phyloP scores from a whole-genome alignment of 2,329 filamentous ascomycete genomes.

The Epichloe gansuensis region DNA sequence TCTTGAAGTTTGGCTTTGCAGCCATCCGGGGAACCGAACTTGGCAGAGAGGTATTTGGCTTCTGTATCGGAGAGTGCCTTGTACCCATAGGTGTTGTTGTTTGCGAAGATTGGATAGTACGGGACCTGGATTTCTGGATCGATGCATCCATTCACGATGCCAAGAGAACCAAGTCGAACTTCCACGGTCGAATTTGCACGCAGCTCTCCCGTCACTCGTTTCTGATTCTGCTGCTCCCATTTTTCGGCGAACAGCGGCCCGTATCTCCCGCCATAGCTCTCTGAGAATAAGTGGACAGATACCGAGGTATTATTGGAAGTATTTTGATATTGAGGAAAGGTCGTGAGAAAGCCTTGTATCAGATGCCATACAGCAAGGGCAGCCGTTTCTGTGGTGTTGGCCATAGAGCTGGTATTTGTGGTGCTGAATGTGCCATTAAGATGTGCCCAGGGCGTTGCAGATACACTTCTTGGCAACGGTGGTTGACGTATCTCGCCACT shows the following conservation, averaged over 20 bases:
- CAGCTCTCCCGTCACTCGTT: slow-evolving; percentile 35
- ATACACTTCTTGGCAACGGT: slow-evolving; percentile 8
- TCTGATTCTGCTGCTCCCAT: slow-evolving; percentile 49
- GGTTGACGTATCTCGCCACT: slow-evolving; percentile 22
- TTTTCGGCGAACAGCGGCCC: slow-evolving; percentile 49
- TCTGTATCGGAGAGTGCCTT: slow-evolving; percentile 39
- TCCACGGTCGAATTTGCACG: slow-evolving; percentile 39
- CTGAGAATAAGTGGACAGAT: slow-evolving; percentile 52
- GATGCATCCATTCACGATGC: slow-evolving; percentile 59
- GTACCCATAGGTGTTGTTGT: slow-evolving; percentile 54
- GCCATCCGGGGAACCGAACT: slow-evolving; percentile 24
- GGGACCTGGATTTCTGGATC: slow-evolving; percentile 50
- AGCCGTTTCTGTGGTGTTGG: slow-evolving; percentile 43
- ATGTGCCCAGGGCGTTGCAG: slow-evolving; percentile 22
- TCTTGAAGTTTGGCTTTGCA: slow-evolving; percentile 39
- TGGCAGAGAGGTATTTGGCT: slow-evolving; percentile 31
- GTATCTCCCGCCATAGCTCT: slow-evolving; percentile 60
- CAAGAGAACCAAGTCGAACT: slow-evolving; percentile 48
- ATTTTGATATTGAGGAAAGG: slow-evolving; percentile 46
- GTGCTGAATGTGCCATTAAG: slow-evolving; percentile 55
- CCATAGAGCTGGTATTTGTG: slow-evolving; percentile 31
- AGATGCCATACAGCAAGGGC: slow-evolving; percentile 53
- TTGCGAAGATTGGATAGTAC: slow-evolving; percentile 43
- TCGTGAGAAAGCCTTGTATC: slow-evolving; percentile 45
- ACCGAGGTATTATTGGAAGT: slow-evolving; percentile 32